Conservation (phyloP, 495 filamentous ascomycete species). For the Penicillium maclennaniae region DNA sequence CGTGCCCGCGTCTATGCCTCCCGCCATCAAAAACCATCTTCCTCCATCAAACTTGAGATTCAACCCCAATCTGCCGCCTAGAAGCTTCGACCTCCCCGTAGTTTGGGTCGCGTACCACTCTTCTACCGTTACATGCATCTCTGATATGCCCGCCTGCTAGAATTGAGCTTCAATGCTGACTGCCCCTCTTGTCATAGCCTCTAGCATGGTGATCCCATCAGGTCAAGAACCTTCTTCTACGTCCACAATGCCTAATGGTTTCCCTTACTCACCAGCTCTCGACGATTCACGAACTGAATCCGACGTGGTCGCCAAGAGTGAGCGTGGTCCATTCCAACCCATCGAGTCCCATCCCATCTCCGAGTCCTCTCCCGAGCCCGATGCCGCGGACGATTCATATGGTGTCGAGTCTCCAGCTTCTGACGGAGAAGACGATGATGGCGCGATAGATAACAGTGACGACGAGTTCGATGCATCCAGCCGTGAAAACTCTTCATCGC, state of each 20-base stretch:
- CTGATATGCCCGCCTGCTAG: slow-evolving; percentile 11
- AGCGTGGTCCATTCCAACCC: slow-evolving; percentile 51
- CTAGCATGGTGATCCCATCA: slow-evolving; percentile 53
- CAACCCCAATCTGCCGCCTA: slow-evolving; percentile 24
- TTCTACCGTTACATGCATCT: slow-evolving; percentile 21
- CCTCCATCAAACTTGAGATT: slow-evolving; percentile 37
- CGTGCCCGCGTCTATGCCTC: slow-evolving; percentile 38
- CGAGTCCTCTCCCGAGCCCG: slow-evolving; percentile 54
- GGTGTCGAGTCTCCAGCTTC: slow-evolving; percentile 35
- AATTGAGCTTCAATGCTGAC: slow-evolving; percentile 47
- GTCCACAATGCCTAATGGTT: slow-evolving; percentile 47
- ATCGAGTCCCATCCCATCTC: slow-evolving; percentile 39
- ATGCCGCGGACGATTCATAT: slow-evolving; percentile 59
- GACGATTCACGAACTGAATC: slow-evolving; percentile 36
- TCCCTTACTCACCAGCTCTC: slow-evolving; percentile 37
- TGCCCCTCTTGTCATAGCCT: slow-evolving; percentile 37
- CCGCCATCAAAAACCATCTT: slow-evolving; percentile 42
- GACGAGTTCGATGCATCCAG: slow-evolving; percentile 46
- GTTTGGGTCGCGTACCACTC: slow-evolving; percentile 37
- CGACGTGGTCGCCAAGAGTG: slow-evolving; percentile 41
- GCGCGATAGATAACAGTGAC: slow-evolving; percentile 61
- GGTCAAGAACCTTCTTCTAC: slow-evolving; percentile 39
- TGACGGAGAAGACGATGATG: slow-evolving; percentile 72
- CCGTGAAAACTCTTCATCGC: slow-evolving; percentile 62
- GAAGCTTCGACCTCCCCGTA: slow-evolving; percentile 22